Evolutionary conservation across 1,139 yeast species (phyloP).

Genomic region (Arxiozyma telluris): DNA sequence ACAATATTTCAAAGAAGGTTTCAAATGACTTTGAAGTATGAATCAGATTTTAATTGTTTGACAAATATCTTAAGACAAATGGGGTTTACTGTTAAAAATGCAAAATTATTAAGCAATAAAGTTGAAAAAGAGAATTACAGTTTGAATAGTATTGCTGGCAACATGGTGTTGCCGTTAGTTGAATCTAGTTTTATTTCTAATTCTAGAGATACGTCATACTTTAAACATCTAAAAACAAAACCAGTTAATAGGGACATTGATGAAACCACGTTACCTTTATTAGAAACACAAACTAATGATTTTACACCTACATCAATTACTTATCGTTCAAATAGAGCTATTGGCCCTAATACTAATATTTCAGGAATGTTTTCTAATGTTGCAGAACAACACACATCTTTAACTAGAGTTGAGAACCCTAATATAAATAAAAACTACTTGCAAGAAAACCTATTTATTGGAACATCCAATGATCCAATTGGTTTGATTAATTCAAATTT

Average conservation of each 20-base stretch:
- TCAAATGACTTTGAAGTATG: constrained; percentile 17
- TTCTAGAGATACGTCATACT: not conserved
- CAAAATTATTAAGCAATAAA: not conserved
- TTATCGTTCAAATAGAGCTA: not conserved
- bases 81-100: constrained; percentile 12
- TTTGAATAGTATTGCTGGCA: not conserved
- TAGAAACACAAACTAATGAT: not conserved
- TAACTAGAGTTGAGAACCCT: not conserved
- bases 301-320: not conserved
- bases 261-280: not conserved
- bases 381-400: not conserved
- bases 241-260: not conserved
- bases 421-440: not conserved
- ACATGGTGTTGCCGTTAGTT: not conserved
- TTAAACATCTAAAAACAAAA: not conserved
- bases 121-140: not conserved
- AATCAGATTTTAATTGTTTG: constrained; percentile 12
- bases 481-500: not conserved
- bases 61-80: constrained; percentile 8
- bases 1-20: constrained; percentile 12
- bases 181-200: not conserved
- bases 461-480: not conserved
- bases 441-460: not conserved
- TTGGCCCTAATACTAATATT: not conserved
- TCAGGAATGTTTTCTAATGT: not conserved